Evolutionary conservation across 305 asterid species (phyloP).

Genomic region (Andrographis paniculata): DNA sequence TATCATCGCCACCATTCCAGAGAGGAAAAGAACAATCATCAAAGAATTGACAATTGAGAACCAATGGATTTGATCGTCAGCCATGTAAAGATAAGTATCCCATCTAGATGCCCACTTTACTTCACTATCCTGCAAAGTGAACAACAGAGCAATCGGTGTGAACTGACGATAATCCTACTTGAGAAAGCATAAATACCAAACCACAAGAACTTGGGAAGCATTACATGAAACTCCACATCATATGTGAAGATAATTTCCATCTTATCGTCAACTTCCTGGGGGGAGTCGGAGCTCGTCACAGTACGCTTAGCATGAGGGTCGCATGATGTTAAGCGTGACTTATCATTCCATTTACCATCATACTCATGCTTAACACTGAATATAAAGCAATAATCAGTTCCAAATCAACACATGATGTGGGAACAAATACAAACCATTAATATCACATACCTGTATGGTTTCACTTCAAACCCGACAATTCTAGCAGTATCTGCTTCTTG

Average conservation of each 20-base stretch:
- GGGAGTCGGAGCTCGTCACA: constrained; percentile 62
- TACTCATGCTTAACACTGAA: constrained; percentile 58
- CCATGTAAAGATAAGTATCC: constrained; percentile 80
- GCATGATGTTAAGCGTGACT: constrained; percentile 52
- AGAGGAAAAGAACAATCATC: constrained; percentile 79
- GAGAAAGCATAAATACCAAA: background rate
- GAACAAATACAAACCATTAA: constrained; percentile 3
- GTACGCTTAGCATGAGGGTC: constrained; percentile 83
- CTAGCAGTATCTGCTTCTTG: constrained; percentile 64
- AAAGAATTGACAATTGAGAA: constrained; percentile 78
- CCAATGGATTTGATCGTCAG: constrained; percentile 90
- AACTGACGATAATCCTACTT: constrained; percentile 16
- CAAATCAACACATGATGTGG: constrained; percentile 6
- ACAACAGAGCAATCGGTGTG: background rate
- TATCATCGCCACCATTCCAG: constrained; percentile 93
- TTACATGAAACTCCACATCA: constrained; percentile 84
- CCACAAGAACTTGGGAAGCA: constrained; percentile 9
- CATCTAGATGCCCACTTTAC: constrained; percentile 92
- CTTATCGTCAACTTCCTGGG: constrained; percentile 73
- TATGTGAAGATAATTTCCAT: constrained; percentile 78
- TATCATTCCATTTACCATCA: constrained; percentile 54
- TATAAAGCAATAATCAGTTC: constrained; percentile 3
- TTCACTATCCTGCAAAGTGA: constrained; percentile 49
- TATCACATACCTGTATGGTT: constrained; percentile 51
- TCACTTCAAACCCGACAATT: constrained; percentile 87